phyloP scores from a whole-genome alignment of 805 yeast species.

The Teunomyces pallodes region DNA sequence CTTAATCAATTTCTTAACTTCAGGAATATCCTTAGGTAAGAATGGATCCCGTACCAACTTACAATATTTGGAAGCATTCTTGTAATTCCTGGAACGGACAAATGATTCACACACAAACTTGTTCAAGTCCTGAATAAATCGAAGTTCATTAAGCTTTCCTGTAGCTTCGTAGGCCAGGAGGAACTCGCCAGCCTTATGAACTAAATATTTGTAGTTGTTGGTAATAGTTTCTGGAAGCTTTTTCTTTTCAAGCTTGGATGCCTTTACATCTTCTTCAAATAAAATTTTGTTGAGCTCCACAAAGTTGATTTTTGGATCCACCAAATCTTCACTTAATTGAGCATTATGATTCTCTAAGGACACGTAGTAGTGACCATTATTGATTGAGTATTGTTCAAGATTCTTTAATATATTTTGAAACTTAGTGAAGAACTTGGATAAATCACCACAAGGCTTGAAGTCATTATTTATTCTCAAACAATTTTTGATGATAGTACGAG shows the following conservation, averaged over 20 bases:
- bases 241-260: constrained; percentile 25
- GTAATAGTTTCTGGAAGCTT: constrained; percentile 30
- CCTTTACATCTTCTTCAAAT: constrained; percentile 24
- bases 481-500: constrained; percentile 52
- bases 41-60: constrained; percentile 20
- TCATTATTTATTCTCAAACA: constrained; percentile 83
- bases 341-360: constrained; percentile 24
- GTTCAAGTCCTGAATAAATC: constrained; percentile 29
- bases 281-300: constrained; percentile 21
- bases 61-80: constrained; percentile 25
- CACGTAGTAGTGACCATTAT: constrained; percentile 24
- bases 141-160: constrained; percentile 13
- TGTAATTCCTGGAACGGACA: constrained; percentile 22
- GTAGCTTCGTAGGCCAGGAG: constrained; percentile 8
- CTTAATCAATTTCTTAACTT: constrained; percentile 35
- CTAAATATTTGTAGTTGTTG: constrained; percentile 43
- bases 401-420: constrained; percentile 38
- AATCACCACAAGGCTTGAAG: constrained; percentile 51
- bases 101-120: constrained; percentile 42
- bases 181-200: constrained; percentile 33
- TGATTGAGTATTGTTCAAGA: constrained; percentile 45
- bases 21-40: constrained; percentile 38
- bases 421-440: constrained; percentile 53
- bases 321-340: constrained; percentile 9
- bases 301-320: constrained; percentile 21